These are phyloP conservation scores for Oryza glaberrima DNA, from an alignment of 176 grass and related monocot genomes.

Conservation along the genomic window DNA sequence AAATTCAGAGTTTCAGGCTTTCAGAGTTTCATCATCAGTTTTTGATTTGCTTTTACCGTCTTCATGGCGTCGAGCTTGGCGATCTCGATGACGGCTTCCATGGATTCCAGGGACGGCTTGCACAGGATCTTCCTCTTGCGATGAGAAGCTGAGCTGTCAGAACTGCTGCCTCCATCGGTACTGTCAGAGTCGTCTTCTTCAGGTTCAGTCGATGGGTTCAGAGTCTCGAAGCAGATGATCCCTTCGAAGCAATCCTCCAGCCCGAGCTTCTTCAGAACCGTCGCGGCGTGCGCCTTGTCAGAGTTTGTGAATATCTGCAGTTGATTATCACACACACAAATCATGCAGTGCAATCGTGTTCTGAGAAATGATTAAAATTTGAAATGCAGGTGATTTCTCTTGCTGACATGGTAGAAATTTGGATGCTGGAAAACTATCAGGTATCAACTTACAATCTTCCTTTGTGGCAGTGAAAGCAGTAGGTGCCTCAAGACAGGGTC, in stretches of 20 bases:
- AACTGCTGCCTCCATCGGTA: slow-evolving; percentile 16
- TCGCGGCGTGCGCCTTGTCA: slow-evolving; percentile 68
- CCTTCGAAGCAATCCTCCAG: slow-evolving; percentile 94
- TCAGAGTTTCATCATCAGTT: neutral
- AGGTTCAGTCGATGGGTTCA: slow-evolving; percentile 40
- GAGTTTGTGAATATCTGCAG: slow-evolving; percentile 91
- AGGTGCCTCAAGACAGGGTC: slow-evolving; percentile 74
- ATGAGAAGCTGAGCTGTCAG: neutral
- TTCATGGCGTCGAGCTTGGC: slow-evolving; percentile 74
- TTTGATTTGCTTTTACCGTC: slow-evolving; percentile 50
- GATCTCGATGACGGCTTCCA: slow-evolving; percentile 75
- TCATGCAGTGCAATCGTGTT: no score
- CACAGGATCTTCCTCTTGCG: slow-evolving; percentile 64
- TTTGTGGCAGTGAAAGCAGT: slow-evolving; percentile 83
- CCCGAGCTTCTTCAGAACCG: slow-evolving; percentile 67
- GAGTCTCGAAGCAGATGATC: slow-evolving; percentile 94
- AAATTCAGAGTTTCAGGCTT: no score
- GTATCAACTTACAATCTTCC: slow-evolving; percentile 66
- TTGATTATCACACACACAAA: no score
- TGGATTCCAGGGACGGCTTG: slow-evolving; percentile 86
- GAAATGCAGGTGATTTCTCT: neutral
- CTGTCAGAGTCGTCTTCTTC: slow-evolving; percentile 11
- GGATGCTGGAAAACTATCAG: no score
- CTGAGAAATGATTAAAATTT: neutral
- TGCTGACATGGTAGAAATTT: neutral